Evolutionary conservation across 2,329 filamentous ascomycete species (phyloP), one percentile per base, ranked within the genome.

Genomic region (Penicillium polonicum): DNA sequence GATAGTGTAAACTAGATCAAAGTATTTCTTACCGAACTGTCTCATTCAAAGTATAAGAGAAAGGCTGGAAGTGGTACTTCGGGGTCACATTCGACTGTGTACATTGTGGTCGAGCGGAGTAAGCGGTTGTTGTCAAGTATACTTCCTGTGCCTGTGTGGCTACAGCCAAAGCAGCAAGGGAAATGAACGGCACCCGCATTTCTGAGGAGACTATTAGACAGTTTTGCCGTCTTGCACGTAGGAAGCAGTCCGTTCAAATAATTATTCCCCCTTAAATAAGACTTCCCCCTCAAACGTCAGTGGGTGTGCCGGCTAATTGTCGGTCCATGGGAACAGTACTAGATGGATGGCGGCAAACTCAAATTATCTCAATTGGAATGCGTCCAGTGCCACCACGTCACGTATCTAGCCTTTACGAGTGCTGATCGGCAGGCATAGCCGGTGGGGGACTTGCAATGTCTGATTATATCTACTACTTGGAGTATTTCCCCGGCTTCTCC

Each of bases 11-110:
- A 17, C n/a, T n/a, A 12, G 10, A 13, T n/a, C 2, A 2, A 13
- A 0, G 2, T 6, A 29, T 17, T 17, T 44, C 48, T 36, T 46
- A 68, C 66, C 67, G 58, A 45, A 66, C 59, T 5, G 70, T 73
- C 35, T 71, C 70, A 19, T 65, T 69, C 48, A 71, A 44, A 0
- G 70, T 69, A 55, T 68, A 73, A 0, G 62, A 64, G 41, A 73
- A 72, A 2, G 65, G 57, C 13, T 66, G 62, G 29, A 70, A 71
- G 9, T 59, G 57, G 46, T 69, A 72, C 4, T 60, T 61, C 10
- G 62, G 65, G 1, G 55, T 57, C n/a, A 60, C 42, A 27, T 38
- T 29, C 13, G 59, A 44, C 36, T 66, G 57, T 10, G 67, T 61
- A 45, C 71, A 72, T 53, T 72, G 67, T 48, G 70, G 62, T 17